These are phyloP conservation scores for Stagonosporopsis tanaceti DNA, from an alignment of 2,329 filamentous ascomycete genomes.

Conservation along the genomic window DNA sequence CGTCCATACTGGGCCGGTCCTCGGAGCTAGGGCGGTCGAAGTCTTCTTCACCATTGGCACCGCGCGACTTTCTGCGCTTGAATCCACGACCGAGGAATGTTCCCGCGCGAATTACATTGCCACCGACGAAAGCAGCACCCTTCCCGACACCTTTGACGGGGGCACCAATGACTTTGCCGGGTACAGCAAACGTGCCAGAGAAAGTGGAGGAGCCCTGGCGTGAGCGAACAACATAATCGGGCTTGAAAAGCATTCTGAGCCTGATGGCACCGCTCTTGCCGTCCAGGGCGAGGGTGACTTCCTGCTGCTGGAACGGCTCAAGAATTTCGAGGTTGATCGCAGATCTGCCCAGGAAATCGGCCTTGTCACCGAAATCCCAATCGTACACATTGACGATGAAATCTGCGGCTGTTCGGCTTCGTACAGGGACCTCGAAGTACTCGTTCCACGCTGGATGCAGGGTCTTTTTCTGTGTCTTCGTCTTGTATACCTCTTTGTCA, in stretches of 20 bases:
- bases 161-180: slow-evolving; percentile 89
- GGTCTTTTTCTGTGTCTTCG: slow-evolving; percentile 96
- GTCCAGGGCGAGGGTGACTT: slow-evolving; percentile 77
- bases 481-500: slow-evolving; percentile 90
- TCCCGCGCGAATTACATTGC: slow-evolving; percentile 86
- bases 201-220: slow-evolving; percentile 93
- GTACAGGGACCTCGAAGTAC: slow-evolving; percentile 83
- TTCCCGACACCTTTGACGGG: slow-evolving; percentile 92
- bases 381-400: slow-evolving; percentile 88
- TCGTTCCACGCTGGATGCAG: slow-evolving; percentile 96
- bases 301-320: slow-evolving; percentile 84
- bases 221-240: slow-evolving; percentile 85
- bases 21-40: slow-evolving; percentile 54
- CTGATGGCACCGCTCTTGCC: slow-evolving; percentile 88
- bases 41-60: slow-evolving; percentile 51
- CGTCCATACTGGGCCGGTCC: slow-evolving; percentile 41
- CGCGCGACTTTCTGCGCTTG: slow-evolving; percentile 71
- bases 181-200: slow-evolving; percentile 84
- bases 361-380: slow-evolving; percentile 96
- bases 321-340: slow-evolving; percentile 78
- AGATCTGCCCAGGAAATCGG: slow-evolving; percentile 84
- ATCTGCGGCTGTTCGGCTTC: slow-evolving; percentile 83
- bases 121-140: slow-evolving; percentile 74
- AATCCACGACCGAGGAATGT: slow-evolving; percentile 90
- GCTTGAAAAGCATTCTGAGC: slow-evolving; percentile 88